These are phyloP conservation scores for Bipolaris gigantea DNA, from an alignment of 2,329 filamentous ascomycete species.

Conservation along the genomic window DNA sequence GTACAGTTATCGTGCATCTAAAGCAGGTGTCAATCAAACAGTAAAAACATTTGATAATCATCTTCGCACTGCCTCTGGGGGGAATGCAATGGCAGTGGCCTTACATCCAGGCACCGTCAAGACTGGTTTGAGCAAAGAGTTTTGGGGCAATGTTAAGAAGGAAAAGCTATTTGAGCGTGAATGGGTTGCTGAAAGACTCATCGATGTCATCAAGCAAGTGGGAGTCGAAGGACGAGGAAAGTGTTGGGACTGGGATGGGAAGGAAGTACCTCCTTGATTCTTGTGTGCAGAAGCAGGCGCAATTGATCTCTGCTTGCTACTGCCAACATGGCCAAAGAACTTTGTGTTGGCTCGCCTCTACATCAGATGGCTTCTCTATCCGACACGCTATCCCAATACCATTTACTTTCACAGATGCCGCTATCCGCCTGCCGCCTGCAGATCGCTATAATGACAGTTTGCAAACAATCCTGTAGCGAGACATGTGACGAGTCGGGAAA, in stretches of 20 bases:
- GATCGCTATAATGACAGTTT: neutral
- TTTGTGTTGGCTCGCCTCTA: neutral
- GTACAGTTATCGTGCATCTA: slow-evolving; percentile 79
- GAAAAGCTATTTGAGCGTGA: slow-evolving; percentile 68
- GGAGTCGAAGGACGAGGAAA: slow-evolving; percentile 53
- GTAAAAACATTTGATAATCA: slow-evolving; percentile 72
- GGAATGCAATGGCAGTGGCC: slow-evolving; percentile 67
- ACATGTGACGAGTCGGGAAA: neutral
- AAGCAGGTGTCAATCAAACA: slow-evolving; percentile 72
- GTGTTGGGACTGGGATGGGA: slow-evolving; percentile 47
- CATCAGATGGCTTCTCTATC: neutral
- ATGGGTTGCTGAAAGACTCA: slow-evolving; percentile 66
- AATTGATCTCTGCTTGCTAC: neutral
- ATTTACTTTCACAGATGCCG: neutral
- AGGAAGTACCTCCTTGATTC: slow-evolving; percentile 43
- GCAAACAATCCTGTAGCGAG: neutral
- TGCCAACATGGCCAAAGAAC: neutral
- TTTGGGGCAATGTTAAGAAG: slow-evolving; percentile 66
- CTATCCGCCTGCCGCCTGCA: neutral
- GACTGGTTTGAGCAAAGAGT: slow-evolving; percentile 72
- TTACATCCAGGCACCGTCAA: slow-evolving; percentile 82
- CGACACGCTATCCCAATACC: neutral
- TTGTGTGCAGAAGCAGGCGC: neutral
- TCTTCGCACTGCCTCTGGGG: slow-evolving; percentile 59
- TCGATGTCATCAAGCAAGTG: slow-evolving; percentile 67